Percentiles rank a stretch among this genome's conserved stretches.
phyloP scores from a whole-genome alignment of 768 basidiomycete genomes.

The Kwoniella bestiolae region DNA sequence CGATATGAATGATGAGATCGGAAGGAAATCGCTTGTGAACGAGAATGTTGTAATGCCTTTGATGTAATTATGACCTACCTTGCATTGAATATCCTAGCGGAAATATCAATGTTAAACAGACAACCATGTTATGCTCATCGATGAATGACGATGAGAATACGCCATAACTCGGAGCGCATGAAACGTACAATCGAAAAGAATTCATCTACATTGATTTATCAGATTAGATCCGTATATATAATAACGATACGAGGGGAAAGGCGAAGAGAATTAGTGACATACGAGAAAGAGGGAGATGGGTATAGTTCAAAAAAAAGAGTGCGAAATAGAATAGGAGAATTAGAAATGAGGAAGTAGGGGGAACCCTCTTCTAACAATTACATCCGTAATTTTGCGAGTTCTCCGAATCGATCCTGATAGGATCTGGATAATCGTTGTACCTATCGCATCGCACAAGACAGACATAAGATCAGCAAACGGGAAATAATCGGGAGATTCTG shows the following conservation, averaged over 20 bases:
- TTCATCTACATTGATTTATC: slow-evolving; percentile 14
- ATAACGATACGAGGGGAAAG: no score
- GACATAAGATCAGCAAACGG: background rate
- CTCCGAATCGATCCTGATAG: slow-evolving; percentile 94
- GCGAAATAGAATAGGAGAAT: background rate
- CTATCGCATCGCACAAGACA: slow-evolving; percentile 59
- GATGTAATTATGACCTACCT: no score
- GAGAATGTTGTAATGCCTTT: no score
- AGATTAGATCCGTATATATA: slow-evolving; percentile 2
- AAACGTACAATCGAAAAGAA: background rate
- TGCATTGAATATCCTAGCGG: no score
- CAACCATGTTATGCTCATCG: background rate
- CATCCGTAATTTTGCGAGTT: slow-evolving; percentile 88
- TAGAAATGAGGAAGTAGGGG: background rate
- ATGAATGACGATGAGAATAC: background rate
- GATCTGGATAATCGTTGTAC: slow-evolving; percentile 98
- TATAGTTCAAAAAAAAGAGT: background rate
- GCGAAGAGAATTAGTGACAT: background rate
- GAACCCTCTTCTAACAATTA: slow-evolving; percentile 67
- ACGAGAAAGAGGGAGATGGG: background rate
- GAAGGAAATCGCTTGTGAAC: no score
- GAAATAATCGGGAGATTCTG: no score
- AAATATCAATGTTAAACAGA: no score
- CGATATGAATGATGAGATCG: no score
- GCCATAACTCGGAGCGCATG: background rate